Evolutionary conservation across 1,284 basidiomycete species (phyloP).

Genomic region (Apiotrichum montevideense): DNA sequence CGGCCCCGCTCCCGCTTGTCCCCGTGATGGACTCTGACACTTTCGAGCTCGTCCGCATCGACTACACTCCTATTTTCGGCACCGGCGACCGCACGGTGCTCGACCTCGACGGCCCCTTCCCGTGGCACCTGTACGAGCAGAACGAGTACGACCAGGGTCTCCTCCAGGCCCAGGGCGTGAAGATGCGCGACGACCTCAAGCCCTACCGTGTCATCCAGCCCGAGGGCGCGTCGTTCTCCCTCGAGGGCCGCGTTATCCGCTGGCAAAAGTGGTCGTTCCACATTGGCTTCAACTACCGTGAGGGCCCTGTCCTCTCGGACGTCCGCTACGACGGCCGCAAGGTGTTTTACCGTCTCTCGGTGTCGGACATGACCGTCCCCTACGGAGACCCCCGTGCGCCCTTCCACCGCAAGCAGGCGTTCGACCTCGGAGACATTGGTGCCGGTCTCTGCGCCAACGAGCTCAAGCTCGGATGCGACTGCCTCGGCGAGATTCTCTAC

Average conservation of each 20-base stretch:
- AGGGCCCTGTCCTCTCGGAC: constrained; percentile 42
- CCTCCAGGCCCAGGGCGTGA: constrained; percentile 49
- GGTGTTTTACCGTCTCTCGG: constrained; percentile 44
- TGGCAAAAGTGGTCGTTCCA: constrained; percentile 42
- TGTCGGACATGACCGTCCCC: constrained; percentile 49
- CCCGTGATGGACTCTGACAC: constrained; percentile 34
- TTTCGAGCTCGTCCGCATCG: constrained; percentile 19
- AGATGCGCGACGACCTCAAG: constrained; percentile 64
- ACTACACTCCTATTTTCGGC: constrained; percentile 20
- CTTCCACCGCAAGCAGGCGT: constrained; percentile 43
- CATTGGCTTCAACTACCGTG: constrained; percentile 38
- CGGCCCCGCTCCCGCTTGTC: constrained; percentile 41
- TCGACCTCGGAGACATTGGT: constrained; percentile 49
- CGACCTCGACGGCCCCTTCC: constrained; percentile 24
- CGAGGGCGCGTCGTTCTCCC: constrained; percentile 74
- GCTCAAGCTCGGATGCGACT: constrained; percentile 48
- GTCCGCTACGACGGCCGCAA: constrained; percentile 40
- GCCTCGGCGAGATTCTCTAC: constrained; percentile 44
- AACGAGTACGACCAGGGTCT: constrained; percentile 41
- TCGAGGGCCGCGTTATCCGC: constrained; percentile 61
- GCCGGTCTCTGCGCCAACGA: constrained; percentile 46
- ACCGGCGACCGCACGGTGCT: constrained; percentile 17
- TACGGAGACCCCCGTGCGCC: constrained; percentile 45
- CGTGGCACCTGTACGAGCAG: constrained; percentile 29
- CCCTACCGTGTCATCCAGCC: constrained; percentile 82